Percentiles rank a stretch among this genome's conserved stretches.
phyloP scores from a whole-genome alignment of 805 yeast genomes.

The Zygoascus flipseniorum region DNA sequence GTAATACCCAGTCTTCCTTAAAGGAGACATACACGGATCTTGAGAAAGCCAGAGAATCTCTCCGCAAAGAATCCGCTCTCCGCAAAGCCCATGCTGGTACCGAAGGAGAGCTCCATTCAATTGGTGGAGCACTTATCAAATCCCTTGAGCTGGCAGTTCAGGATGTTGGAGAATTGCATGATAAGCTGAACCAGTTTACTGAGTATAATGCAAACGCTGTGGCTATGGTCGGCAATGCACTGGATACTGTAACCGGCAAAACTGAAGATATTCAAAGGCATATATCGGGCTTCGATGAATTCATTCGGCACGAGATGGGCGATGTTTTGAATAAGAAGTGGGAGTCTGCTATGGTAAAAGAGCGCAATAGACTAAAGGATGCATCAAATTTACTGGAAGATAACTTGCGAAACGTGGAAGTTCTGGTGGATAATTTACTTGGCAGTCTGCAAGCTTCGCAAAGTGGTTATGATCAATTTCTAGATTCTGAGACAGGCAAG shows the following conservation, averaged over 20 bases:
- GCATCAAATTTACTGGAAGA: conserved; percentile 6
- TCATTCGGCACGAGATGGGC: conserved; percentile 5
- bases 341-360: neutral
- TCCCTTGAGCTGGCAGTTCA: conserved; percentile 16
- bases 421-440: conserved; percentile 2
- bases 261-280: neutral
- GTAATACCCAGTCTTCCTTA: conserved; percentile 4
- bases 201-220: conserved; percentile 7
- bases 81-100: conserved; percentile 24
- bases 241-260: neutral
- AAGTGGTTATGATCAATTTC: neutral
- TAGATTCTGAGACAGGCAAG: neutral
- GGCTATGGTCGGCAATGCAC: neutral
- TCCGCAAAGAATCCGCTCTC: conserved; percentile 17
- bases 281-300: conserved; percentile 2
- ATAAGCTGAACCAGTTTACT: conserved; percentile 12
- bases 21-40: conserved; percentile 8
- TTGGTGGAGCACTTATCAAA: conserved; percentile 19
- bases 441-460: neutral
- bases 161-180: conserved; percentile 16
- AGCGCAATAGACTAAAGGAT: conserved; percentile 6
- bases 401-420: conserved; percentile 6
- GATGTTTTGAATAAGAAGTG: neutral
- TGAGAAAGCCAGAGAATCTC: conserved; percentile 7
- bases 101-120: conserved; percentile 21